These are phyloP conservation scores for Nyssa sinensis DNA, from an alignment of 148 eudicot species.

Conservation along the genomic window DNA sequence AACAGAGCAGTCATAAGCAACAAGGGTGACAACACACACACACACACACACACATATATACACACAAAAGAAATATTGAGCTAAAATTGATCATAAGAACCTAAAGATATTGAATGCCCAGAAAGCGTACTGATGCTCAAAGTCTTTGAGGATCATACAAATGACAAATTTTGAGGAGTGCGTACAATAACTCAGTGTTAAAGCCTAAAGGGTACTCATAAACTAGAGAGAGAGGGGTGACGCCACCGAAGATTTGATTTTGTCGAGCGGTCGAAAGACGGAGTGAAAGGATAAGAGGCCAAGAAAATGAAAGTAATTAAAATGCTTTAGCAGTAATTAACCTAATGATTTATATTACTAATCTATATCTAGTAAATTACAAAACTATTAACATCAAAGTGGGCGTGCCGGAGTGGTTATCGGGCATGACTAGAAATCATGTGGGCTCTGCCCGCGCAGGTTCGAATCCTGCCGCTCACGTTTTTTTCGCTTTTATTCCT, in stretches of 20 bases:
- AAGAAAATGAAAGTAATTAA: too few relatives aligned
- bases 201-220: too few relatives aligned
- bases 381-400: conserved; percentile 19
- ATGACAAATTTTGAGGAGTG: background rate
- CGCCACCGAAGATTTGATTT: too few relatives aligned
- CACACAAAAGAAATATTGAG: background rate
- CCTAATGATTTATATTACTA: too few relatives aligned
- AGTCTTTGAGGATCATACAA: background rate
- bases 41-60: background rate
- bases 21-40: background rate
- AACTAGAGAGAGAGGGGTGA: too few relatives aligned
- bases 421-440: conserved; percentile 97
- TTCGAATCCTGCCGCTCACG: conserved; percentile 75
- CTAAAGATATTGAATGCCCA: background rate
- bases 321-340: too few relatives aligned
- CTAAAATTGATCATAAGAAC: background rate
- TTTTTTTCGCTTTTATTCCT: too few relatives aligned
- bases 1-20: conserved; percentile 6
- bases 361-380: too few relatives aligned
- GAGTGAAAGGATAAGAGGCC: too few relatives aligned
- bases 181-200: background rate
- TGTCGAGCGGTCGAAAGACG: too few relatives aligned
- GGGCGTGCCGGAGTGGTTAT: conserved; percentile 99
- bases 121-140: background rate
- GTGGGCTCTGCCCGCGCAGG: conserved; percentile 88